phyloP scores from a whole-genome alignment of 257 asterid genomes.

The Misopates orontium region DNA sequence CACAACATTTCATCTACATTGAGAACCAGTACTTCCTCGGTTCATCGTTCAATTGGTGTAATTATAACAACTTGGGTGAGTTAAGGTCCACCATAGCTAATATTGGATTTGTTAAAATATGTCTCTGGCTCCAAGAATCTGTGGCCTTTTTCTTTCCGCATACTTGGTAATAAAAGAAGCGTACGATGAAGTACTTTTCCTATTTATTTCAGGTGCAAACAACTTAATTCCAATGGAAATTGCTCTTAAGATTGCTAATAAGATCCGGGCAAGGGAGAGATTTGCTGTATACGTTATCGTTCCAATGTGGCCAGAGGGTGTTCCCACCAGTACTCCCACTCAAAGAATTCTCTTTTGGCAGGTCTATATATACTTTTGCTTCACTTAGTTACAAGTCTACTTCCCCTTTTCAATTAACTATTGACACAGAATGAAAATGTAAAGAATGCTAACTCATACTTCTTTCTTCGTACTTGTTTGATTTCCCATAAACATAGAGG shows the following conservation, averaged over 20 bases:
- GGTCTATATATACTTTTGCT: conserved; percentile 23
- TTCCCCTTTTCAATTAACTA: too few relatives aligned
- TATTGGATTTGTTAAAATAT: too few relatives aligned
- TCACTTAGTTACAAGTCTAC: too few relatives aligned
- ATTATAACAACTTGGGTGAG: conserved; percentile 62
- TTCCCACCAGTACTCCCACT: conserved; percentile 43
- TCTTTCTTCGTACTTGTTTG: too few relatives aligned
- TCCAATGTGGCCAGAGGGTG: conserved; percentile 73
- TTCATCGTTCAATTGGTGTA: conserved; percentile 53
- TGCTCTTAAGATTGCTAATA: conserved; percentile 47
- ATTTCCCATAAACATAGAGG: background rate
- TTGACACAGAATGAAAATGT: too few relatives aligned
- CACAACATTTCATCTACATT: conserved; percentile 33
- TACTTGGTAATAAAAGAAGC: too few relatives aligned
- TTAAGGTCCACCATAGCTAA: too few relatives aligned
- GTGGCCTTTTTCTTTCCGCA: too few relatives aligned
- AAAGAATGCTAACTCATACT: too few relatives aligned
- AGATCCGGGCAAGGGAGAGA: conserved; percentile 49
- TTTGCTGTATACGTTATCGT: conserved; percentile 51
- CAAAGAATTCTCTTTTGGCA: conserved; percentile 67
- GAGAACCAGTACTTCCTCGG: conserved; percentile 38
- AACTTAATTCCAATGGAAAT: conserved; percentile 57
- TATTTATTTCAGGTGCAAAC: conserved; percentile 47
- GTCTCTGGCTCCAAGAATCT: too few relatives aligned
- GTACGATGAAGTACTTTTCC: too few relatives aligned